Evolutionary conservation across 768 basidiomycete genomes (phyloP).

Genomic region (Cantharellus anzutake): DNA sequence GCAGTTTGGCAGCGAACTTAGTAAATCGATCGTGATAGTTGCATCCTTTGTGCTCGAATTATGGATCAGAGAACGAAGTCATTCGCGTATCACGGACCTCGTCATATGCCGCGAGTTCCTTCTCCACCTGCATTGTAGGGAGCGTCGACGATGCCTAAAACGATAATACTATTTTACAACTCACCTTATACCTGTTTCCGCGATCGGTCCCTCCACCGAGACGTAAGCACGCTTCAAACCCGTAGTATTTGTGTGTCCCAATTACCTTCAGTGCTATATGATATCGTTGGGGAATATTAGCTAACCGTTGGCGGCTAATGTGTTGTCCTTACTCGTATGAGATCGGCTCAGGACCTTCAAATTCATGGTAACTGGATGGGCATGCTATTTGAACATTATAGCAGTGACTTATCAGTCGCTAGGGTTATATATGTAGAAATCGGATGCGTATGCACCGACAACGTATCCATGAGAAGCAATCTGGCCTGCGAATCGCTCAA

Average conservation of each 20-base stretch:
- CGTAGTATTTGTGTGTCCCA: too few relatives aligned
- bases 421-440: background rate
- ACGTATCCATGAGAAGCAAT: conserved; percentile 77
- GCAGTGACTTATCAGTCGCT: background rate
- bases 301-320: background rate
- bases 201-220: conserved; percentile 46
- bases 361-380: conserved; percentile 82
- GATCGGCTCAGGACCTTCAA: conserved; percentile 72
- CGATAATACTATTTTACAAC: background rate
- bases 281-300: background rate
- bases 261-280: too few relatives aligned
- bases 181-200: conserved; percentile 81
- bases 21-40: conserved; percentile 53
- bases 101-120: conserved; percentile 71
- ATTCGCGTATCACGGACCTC: conserved; percentile 31
- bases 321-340: conserved; percentile 39
- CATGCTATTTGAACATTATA: conserved; percentile 30
- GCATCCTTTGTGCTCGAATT: conserved; percentile 38
- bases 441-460: conserved; percentile 34
- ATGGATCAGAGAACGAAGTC: background rate
- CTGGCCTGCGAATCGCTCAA: conserved; percentile 79
- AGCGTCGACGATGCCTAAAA: background rate
- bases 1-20: conserved; percentile 57
- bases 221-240: background rate
- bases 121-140: conserved; percentile 48